Percentiles rank a stretch among this genome's conserved stretches.
Evolutionary conservation across 2,329 filamentous ascomycete genomes (phyloP).

Genomic region (Cladophialophora exuberans): DNA sequence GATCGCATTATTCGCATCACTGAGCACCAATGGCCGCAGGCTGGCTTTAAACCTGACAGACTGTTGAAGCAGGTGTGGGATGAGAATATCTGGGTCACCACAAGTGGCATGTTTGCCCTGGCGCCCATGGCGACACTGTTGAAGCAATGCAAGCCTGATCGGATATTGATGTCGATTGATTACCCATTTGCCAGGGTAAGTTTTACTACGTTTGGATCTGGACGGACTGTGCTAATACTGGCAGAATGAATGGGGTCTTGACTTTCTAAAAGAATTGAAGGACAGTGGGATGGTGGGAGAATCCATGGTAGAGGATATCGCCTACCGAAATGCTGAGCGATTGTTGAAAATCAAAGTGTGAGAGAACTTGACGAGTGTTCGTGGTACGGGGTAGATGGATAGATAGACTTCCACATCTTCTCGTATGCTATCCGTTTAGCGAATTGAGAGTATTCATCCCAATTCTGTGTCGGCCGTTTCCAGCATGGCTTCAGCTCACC

Average conservation of each 20-base stretch:
- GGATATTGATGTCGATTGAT: slow-evolving; percentile 60
- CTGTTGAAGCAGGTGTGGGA: slow-evolving; percentile 55
- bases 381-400: no score
- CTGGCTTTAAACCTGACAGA: slow-evolving; percentile 58
- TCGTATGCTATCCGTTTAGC: no score
- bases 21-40: slow-evolving; percentile 33
- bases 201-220: neutral
- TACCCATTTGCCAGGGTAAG: slow-evolving; percentile 54
- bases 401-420: no score
- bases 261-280: slow-evolving; percentile 53
- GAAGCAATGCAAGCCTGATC: slow-evolving; percentile 42
- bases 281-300: slow-evolving; percentile 53
- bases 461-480: no score
- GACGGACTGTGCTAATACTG: slow-evolving; percentile 53
- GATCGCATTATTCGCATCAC: slow-evolving; percentile 41
- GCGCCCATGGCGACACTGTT: slow-evolving; percentile 48
- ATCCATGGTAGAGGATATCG: slow-evolving; percentile 54
- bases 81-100: slow-evolving; percentile 61
- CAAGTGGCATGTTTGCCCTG: slow-evolving; percentile 57
- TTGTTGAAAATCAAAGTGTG: slow-evolving; percentile 39
- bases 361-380: no score
- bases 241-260: slow-evolving; percentile 51
- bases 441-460: no score
- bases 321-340: slow-evolving; percentile 54
- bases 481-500: no score